These are phyloP conservation scores for Phytophthora fragariae DNA, from an alignment of 352 stramenopile species.

Conservation along the genomic window DNA sequence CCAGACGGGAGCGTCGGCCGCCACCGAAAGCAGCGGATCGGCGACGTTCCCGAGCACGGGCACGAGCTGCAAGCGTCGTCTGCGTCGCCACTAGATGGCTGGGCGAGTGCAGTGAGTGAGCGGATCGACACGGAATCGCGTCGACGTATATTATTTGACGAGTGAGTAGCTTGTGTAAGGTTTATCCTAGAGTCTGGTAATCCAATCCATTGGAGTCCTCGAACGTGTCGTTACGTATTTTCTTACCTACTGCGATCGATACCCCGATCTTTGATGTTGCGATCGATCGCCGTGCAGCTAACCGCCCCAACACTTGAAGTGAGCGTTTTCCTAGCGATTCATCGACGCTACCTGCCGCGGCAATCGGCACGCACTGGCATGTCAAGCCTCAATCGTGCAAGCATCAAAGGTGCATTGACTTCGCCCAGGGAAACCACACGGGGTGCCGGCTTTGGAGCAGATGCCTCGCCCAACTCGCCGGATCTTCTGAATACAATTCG, in stretches of 20 bases:
- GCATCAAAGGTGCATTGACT: background rate
- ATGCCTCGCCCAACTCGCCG: background rate
- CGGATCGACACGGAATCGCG: background rate
- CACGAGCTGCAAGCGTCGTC: conserved; percentile 38
- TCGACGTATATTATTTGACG: conserved; percentile 16
- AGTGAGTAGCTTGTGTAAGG: conserved; percentile 10
- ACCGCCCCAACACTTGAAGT: background rate
- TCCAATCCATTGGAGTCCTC: background rate
- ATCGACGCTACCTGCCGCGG: too few relatives aligned
- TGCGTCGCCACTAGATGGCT: conserved; percentile 31
- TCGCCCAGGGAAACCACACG: background rate
- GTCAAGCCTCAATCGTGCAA: conserved; percentile 11
- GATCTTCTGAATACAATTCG: background rate
- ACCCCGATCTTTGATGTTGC: background rate
- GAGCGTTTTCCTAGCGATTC: too few relatives aligned
- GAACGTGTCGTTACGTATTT: too few relatives aligned
- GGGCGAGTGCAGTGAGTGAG: background rate
- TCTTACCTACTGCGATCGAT: background rate
- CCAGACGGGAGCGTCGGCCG: conserved; percentile 20
- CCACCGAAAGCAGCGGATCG: conserved; percentile 19
- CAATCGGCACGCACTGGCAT: background rate
- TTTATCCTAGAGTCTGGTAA: conserved; percentile 21
- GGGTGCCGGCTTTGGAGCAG: conserved; percentile 3
- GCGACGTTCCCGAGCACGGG: conserved; percentile 33
- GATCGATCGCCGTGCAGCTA: background rate